Evolutionary conservation across 352 stramenopile species (phyloP), one percentile per base, ranked within the genome.

Genomic region (Globisporangium uncinulatum): DNA sequence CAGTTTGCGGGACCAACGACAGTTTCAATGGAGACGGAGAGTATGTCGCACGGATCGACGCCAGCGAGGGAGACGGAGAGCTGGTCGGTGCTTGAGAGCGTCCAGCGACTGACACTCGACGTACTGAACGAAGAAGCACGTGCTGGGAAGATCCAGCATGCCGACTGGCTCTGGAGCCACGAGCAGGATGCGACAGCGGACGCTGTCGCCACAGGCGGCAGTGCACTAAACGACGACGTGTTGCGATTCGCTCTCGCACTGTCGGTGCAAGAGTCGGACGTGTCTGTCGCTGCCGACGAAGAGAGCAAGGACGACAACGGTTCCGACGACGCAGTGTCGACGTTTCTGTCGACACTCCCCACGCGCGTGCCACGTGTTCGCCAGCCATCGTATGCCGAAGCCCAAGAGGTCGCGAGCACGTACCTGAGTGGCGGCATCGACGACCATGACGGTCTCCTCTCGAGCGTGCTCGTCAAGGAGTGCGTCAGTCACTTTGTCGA

Each of bases 401-500:
- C 76, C 15, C 76, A 87, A 58, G 64, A 87, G 59, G 69, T 83
- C 20, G 67, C 78, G 10, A 86, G 63, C 20, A 65, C 72, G 31
- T 85, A 87, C 50, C 46, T 88, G 48, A 63, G 69, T 43, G 68
- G 71, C 43, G 61, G 66, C n/a, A 43, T 83, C 7, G 63, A 87
- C 56, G 75, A 86, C 37, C 74, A 87, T 19, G 76, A 87, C 32
- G 75, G 70, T 2, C 31, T 87, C 7, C 62, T 94, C 10, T 89
- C 80, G 4, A 87, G 71, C 56, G 75, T 93, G 6, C 57, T 95
- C 6, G 80, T 95, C 11, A 79, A 92, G 47, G 86, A 95, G 46
- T 95, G 86, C 50, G 81, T 94, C 29, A 87, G 67, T 50, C 86
- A 95, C 52, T 91, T 95, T 60, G 76, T 92, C 17, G 74, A 87